A percentile compares a stretch with the other conserved stretches of the same genome.
Conservation (phyloP, 2,329 filamentous ascomycete genomes). For the Colletotrichum sojae region DNA sequence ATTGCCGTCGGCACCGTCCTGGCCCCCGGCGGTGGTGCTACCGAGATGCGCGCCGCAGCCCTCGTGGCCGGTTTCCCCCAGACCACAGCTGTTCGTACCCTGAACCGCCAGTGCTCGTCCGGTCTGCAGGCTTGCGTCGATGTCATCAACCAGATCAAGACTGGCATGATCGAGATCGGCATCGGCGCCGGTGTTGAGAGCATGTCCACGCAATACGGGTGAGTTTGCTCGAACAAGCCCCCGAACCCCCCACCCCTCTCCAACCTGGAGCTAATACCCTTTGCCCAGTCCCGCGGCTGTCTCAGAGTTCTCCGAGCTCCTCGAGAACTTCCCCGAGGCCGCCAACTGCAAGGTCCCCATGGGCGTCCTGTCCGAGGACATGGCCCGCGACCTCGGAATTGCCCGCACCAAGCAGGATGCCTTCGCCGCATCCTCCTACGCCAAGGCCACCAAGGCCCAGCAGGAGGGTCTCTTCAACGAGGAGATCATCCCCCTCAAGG, state of each 20-base stretch:
- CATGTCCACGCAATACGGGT: conserved; percentile 95
- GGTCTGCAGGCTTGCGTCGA: conserved; percentile 94
- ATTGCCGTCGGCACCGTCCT: conserved; percentile 93
- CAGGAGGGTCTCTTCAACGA: conserved; percentile 90
- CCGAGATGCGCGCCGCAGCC: conserved; percentile 94
- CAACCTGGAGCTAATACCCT: conserved; percentile 9
- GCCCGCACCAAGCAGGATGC: conserved; percentile 82
- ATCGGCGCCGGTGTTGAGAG: conserved; percentile 96
- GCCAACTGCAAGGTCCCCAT: conserved; percentile 98
- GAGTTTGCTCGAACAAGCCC: conserved; percentile 48
- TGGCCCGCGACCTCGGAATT: conserved; percentile 89
- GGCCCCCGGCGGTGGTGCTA: conserved; percentile 92
- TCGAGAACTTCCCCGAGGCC: conserved; percentile 84
- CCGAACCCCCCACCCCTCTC: background rate
- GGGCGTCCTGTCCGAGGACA: conserved; percentile 93
- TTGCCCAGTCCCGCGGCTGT: conserved; percentile 81
- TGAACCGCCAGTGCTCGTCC: conserved; percentile 96
- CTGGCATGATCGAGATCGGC: conserved; percentile 95
- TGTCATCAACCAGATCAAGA: conserved; percentile 91
- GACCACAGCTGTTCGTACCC: conserved; percentile 83
- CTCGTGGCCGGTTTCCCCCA: conserved; percentile 93
- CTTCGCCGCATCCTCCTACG: conserved; percentile 95
- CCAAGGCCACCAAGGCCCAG: conserved; percentile 90
- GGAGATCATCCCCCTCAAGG: conserved; percentile 89
- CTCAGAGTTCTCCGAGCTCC: conserved; percentile 90